These are phyloP conservation scores for Fusarium metavorans DNA, from an alignment of 2,329 filamentous ascomycete genomes.

Conservation along the genomic window DNA sequence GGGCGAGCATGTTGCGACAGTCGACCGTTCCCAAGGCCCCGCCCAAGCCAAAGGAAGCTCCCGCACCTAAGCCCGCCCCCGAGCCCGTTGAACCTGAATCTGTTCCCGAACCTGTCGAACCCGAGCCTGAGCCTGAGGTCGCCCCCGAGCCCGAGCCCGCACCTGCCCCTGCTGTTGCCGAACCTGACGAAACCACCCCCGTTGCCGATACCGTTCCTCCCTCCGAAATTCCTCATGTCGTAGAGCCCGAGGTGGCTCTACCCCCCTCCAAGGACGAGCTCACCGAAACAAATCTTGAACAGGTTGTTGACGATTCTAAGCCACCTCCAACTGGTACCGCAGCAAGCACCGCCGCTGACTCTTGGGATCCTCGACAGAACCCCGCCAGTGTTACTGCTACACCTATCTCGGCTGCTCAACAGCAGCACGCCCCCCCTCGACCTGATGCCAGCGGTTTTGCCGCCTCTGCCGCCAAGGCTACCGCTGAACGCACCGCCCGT, in stretches of 20 bases:
- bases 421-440: conserved; percentile 69
- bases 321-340: conserved; percentile 84
- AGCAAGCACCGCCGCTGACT: conserved; percentile 90
- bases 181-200: conserved; percentile 44
- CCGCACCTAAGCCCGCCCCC: conserved; percentile 56
- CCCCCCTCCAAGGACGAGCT: conserved; percentile 83
- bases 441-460: conserved; percentile 75
- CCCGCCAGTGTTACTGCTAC: conserved; percentile 72
- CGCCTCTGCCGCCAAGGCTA: conserved; percentile 85
- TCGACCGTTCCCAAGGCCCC: conserved; percentile 69
- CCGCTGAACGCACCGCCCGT: conserved; percentile 71
- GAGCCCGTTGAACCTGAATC: conserved; percentile 53
- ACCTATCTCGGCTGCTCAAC: conserved; percentile 73
- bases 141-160: conserved; percentile 48
- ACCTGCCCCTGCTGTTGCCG: conserved; percentile 45
- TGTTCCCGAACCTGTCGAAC: conserved; percentile 47
- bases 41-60: conserved; percentile 65
- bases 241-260: conserved; percentile 61
- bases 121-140: conserved; percentile 51
- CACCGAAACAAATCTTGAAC: conserved; percentile 92
- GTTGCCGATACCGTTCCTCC: conserved; percentile 49
- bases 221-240: conserved; percentile 30
- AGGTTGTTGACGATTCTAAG: conserved; percentile 84
- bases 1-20: conserved; percentile 81
- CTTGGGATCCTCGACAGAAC: conserved; percentile 77